Percentiles rank a stretch among this genome's conserved stretches.
Evolutionary conservation across 2,329 filamentous ascomycete species (phyloP).

Genomic region (Grosmannia serpens): DNA sequence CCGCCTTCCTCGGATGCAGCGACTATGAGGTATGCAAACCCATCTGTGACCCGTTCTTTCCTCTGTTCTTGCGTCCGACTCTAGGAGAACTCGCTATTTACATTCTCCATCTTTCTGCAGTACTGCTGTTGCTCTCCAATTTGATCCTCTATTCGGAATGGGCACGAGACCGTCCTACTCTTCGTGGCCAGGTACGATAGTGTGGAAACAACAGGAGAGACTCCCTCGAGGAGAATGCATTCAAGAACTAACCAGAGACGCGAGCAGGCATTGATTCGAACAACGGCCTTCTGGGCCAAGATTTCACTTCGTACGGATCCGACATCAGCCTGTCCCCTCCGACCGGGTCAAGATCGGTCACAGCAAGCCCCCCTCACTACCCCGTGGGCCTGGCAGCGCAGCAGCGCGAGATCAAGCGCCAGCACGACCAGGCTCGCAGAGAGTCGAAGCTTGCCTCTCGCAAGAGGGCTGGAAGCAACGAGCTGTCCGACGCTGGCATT

Average conservation of each 20-base stretch:
- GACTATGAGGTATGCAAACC: neutral
- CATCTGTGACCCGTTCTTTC: neutral
- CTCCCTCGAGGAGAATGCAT: neutral
- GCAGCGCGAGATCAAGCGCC: slow-evolving; percentile 50
- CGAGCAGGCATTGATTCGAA: slow-evolving; percentile 19
- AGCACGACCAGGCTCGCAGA: slow-evolving; percentile 46
- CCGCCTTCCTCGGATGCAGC: neutral
- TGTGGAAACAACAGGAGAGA: neutral
- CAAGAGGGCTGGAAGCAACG: slow-evolving; percentile 34
- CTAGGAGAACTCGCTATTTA: neutral
- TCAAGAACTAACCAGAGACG: neutral
- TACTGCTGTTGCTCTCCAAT: slow-evolving; percentile 12
- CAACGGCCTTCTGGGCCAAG: slow-evolving; percentile 29
- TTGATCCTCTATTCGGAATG: slow-evolving; percentile 12
- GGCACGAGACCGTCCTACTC: slow-evolving; percentile 10
- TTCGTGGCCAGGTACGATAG: slow-evolving; percentile 11
- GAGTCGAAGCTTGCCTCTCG: slow-evolving; percentile 43
- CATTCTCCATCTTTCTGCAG: slow-evolving; percentile 1
- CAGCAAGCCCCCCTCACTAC: slow-evolving; percentile 43
- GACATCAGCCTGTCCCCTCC: slow-evolving; percentile 41
- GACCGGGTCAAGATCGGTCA: slow-evolving; percentile 37
- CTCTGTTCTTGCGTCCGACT: neutral
- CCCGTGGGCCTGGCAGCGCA: slow-evolving; percentile 39
- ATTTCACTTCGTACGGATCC: slow-evolving; percentile 36
- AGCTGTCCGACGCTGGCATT: neutral